Evolutionary conservation across 768 basidiomycete genomes (phyloP).

Genomic region (Phylloporus sp.): DNA sequence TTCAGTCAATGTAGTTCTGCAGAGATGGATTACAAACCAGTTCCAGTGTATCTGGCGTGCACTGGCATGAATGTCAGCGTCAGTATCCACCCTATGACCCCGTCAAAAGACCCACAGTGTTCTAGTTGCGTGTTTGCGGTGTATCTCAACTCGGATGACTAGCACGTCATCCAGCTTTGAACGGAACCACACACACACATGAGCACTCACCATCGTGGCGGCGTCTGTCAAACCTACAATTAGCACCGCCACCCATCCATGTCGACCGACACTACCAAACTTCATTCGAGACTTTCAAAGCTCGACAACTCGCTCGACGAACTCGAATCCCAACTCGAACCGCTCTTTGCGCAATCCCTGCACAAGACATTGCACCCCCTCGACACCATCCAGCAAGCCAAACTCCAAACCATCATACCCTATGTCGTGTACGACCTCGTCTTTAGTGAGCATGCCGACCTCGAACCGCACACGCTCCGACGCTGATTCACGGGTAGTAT

Average conservation of each 20-base stretch:
- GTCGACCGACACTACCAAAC: slow-evolving; percentile 33
- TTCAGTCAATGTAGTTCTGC: slow-evolving; percentile 6
- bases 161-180: slow-evolving; percentile 1
- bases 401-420: slow-evolving; percentile 72
- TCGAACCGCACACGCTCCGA: neutral
- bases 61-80: slow-evolving; percentile 45
- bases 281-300: slow-evolving; percentile 39
- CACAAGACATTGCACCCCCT: slow-evolving; percentile 60
- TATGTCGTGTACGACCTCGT: slow-evolving; percentile 81
- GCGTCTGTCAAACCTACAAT: slow-evolving; percentile 1
- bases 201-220: slow-evolving; percentile 20
- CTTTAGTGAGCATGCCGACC: slow-evolving; percentile 52
- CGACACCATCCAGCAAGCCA: slow-evolving; percentile 74
- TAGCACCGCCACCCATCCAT: slow-evolving; percentile 24
- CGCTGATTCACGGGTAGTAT: slow-evolving; percentile 55
- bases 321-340: slow-evolving; percentile 62
- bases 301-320: slow-evolving; percentile 59
- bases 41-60: slow-evolving; percentile 94
- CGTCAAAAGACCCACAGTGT: slow-evolving; percentile 59
- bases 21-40: slow-evolving; percentile 50
- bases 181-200: neutral
- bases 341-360: slow-evolving; percentile 62
- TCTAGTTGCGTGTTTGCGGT: slow-evolving; percentile 96
- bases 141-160: slow-evolving; percentile 91
- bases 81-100: neutral